Evolutionary conservation across 2,329 filamentous ascomycete species (phyloP).

Genomic region (Emmonsia crescens): DNA sequence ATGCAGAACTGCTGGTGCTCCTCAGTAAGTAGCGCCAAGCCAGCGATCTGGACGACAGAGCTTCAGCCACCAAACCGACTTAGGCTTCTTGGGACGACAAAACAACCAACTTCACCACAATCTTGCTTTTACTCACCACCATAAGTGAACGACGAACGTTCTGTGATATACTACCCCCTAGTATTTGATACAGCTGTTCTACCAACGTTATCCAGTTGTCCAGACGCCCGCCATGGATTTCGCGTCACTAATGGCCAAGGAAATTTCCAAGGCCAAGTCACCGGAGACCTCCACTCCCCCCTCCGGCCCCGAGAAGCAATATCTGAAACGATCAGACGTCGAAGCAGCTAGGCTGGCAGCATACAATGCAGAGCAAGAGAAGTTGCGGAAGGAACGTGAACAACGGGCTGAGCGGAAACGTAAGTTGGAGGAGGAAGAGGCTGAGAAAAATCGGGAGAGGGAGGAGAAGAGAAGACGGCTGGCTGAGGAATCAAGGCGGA

Average conservation of each 20-base stretch:
- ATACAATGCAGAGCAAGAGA: conserved; percentile 72
- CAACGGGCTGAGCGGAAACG: conserved; percentile 67
- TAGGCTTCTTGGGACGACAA: not conserved
- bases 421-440: conserved; percentile 78
- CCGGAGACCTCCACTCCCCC: conserved; percentile 24
- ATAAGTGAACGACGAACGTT: not conserved
- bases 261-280: conserved; percentile 72
- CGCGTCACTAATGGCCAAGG: conserved; percentile 81
- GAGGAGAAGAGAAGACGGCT: conserved; percentile 74
- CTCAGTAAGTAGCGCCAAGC: not conserved
- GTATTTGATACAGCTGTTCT: not conserved
- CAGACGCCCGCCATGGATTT: conserved; percentile 65
- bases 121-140: not conserved
- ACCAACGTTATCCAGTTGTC: not conserved
- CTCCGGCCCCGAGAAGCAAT: conserved; percentile 50
- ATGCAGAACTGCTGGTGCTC: not conserved
- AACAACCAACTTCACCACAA: not conserved
- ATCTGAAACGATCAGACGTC: conserved; percentile 70
- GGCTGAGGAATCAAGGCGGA: conserved; percentile 64
- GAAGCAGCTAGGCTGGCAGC: conserved; percentile 71
- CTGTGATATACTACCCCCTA: not conserved
- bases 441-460: conserved; percentile 54
- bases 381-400: conserved; percentile 58
- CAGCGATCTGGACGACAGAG: not conserved
- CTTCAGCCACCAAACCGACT: not conserved